These are phyloP conservation scores for Vigna mungo DNA, from an alignment of 306 rosid species.

Conservation along the genomic window DNA sequence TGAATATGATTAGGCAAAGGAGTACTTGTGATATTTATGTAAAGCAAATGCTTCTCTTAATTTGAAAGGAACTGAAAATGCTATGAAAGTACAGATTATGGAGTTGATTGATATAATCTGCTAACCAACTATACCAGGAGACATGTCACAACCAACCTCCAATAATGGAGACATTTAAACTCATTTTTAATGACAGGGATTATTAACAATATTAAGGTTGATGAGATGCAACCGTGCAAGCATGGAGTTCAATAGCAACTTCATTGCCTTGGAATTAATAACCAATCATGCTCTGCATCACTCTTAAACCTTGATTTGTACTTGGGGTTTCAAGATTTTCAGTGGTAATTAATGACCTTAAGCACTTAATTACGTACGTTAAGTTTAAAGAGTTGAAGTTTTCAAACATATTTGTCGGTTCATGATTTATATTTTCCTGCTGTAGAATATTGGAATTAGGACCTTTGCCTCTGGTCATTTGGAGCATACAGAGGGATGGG, in stretches of 20 bases:
- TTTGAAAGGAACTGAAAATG: conserved; percentile 17
- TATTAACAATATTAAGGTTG: not conserved
- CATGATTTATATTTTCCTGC: no score
- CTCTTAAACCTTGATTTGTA: not conserved
- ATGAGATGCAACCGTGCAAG: not conserved
- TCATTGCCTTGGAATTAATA: not conserved
- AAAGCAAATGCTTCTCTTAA: conserved; percentile 21
- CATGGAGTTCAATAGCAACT: not conserved
- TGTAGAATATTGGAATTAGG: no score
- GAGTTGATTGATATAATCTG: conserved; percentile 12
- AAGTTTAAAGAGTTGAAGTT: no score
- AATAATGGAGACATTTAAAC: conserved; percentile 31
- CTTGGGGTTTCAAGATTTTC: not conserved
- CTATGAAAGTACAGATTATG: not conserved
- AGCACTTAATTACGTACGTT: no score
- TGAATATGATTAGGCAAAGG: not conserved
- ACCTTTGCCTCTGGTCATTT: no score
- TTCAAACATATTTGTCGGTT: no score
- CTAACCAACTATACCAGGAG: not conserved
- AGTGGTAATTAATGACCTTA: no score
- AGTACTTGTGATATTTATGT: not conserved
- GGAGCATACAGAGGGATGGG: no score
- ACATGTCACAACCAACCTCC: conserved; percentile 26
- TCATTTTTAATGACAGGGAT: conserved; percentile 4
- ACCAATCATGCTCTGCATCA: not conserved